Percentiles rank a stretch among this genome's conserved stretches.
These are phyloP conservation scores for Neurospora pannonica DNA, from an alignment of 495 filamentous ascomycete species.

Conservation along the genomic window DNA sequence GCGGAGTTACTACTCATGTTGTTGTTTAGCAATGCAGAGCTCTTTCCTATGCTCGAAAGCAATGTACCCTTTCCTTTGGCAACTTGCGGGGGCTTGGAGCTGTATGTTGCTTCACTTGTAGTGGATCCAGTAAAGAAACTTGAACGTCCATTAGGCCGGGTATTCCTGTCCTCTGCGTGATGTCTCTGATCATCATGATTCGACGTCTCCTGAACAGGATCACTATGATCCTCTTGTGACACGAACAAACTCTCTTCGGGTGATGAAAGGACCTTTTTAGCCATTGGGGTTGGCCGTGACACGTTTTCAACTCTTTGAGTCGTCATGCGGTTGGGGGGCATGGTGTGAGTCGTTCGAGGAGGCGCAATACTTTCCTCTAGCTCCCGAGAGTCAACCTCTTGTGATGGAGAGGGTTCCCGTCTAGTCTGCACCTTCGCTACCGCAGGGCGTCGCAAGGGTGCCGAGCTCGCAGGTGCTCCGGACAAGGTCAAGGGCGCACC, in stretches of 20 bases:
- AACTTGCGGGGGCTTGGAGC: background rate
- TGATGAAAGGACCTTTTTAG: background rate
- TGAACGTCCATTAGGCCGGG: background rate
- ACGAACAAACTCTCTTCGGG: background rate
- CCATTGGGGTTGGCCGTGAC: background rate
- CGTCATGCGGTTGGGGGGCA: background rate
- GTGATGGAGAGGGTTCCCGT: conserved; percentile 1
- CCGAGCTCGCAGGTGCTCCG: conserved; percentile 28
- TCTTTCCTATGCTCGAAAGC: background rate
- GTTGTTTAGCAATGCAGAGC: background rate
- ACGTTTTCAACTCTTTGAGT: background rate
- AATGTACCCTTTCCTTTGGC: background rate
- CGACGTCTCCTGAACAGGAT: background rate
- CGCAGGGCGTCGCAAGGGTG: conserved; percentile 13
- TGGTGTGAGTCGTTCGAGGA: background rate
- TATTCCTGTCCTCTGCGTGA: background rate
- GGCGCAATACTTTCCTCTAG: background rate
- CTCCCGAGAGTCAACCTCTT: background rate
- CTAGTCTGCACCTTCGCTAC: background rate
- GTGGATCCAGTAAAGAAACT: background rate
- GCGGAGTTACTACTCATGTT: background rate
- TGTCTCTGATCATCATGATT: background rate
- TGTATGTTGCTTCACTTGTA: background rate
- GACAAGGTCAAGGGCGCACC: conserved; percentile 38
- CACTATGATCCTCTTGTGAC: background rate